These are phyloP conservation scores for Rhododendron griersonianum DNA, from an alignment of 148 eudicot genomes.

Conservation along the genomic window DNA sequence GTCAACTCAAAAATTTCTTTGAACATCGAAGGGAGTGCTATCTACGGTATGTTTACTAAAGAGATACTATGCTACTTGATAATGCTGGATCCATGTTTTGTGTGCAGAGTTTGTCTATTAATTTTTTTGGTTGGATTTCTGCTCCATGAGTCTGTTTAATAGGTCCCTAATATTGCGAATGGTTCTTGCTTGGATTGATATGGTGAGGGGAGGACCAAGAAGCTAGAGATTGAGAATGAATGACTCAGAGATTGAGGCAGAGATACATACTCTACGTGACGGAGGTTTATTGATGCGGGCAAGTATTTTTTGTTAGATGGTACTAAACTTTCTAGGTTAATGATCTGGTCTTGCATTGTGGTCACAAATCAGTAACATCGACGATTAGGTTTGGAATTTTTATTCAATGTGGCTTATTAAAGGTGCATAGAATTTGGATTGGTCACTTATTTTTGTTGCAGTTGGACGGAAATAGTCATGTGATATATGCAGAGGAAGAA, in stretches of 20 bases:
- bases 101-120: neutral
- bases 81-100: neutral
- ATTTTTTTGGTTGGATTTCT: neutral
- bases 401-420: neutral
- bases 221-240: constrained; percentile 88
- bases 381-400: neutral
- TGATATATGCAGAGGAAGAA: constrained; percentile 98
- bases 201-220: constrained; percentile 94
- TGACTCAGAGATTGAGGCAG: constrained; percentile 98
- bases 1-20: constrained; percentile 88
- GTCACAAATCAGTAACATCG: neutral
- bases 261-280: constrained; percentile 93
- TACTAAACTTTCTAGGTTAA: neutral
- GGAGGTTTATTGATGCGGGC: constrained; percentile 90
- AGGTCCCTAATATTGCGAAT: constrained; percentile 1
- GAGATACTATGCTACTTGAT: neutral
- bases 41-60: constrained; percentile 64
- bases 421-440: neutral
- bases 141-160: neutral
- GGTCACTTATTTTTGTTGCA: constrained; percentile 26
- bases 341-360: neutral
- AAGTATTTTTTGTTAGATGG: constrained; percentile 15
- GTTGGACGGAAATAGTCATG: constrained; percentile 98
- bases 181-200: constrained; percentile 52
- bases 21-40: constrained; percentile 80